These are phyloP conservation scores for Globisporangium mamillatum DNA, from an alignment of 352 stramenopile species.

Conservation along the genomic window DNA sequence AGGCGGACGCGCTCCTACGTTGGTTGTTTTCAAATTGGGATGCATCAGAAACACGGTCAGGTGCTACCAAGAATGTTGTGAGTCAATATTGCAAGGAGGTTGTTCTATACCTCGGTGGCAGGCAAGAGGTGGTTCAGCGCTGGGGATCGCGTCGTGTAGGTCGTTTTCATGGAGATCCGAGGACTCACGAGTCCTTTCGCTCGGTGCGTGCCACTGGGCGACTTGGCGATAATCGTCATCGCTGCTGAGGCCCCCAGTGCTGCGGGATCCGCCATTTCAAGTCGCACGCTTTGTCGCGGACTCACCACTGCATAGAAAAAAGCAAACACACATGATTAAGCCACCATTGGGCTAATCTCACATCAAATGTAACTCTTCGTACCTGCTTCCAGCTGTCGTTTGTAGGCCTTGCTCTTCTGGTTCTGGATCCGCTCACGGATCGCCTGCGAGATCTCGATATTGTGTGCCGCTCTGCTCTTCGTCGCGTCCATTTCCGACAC, in stretches of 20 bases:
- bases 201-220: slow-evolving; percentile 1
- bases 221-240: slow-evolving; percentile 7
- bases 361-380: not conserved
- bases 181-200: slow-evolving; percentile 27
- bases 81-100: not conserved
- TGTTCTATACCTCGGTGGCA: slow-evolving; percentile 30
- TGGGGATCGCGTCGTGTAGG: slow-evolving; percentile 60
- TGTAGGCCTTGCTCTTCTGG: slow-evolving; percentile 39
- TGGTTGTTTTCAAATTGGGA: not conserved
- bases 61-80: not conserved
- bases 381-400: slow-evolving; percentile 40
- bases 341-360: not conserved
- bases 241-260: not conserved
- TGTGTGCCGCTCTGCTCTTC: slow-evolving; percentile 50
- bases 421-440: slow-evolving; percentile 53
- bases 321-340: not conserved
- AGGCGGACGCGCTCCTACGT: slow-evolving; percentile 44
- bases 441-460: slow-evolving; percentile 66
- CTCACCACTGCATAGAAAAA: slow-evolving; percentile 6
- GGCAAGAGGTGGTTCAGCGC: slow-evolving; percentile 63
- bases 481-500: slow-evolving; percentile 64
- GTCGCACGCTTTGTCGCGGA: slow-evolving; percentile 15
- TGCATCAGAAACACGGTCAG: not conserved
- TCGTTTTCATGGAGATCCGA: slow-evolving; percentile 54
- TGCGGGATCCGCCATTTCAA: slow-evolving; percentile 9